Percentiles rank a stretch among this genome's conserved stretches.
Evolutionary conservation across 2,329 filamentous ascomycete species (phyloP).

Genomic region (Didymella pinodella): DNA sequence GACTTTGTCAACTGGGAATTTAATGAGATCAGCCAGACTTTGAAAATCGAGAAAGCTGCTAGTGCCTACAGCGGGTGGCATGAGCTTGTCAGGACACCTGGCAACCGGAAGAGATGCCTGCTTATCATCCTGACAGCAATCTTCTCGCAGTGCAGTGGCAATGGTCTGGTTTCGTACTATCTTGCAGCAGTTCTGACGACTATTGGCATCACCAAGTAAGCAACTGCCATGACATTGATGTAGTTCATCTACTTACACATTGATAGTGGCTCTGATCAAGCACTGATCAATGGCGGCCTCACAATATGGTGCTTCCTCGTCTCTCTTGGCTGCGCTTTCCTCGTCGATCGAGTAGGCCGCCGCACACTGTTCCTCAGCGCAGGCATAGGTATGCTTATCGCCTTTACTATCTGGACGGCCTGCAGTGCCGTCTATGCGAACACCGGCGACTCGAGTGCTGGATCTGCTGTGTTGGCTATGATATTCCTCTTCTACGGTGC

Average conservation of each 20-base stretch:
- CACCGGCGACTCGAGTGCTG: conserved; percentile 31
- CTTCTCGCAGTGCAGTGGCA: conserved; percentile 31
- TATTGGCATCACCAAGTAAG: conserved; percentile 33
- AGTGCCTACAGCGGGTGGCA: conserved; percentile 24
- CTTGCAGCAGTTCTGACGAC: conserved; percentile 24
- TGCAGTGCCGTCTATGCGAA: conserved; percentile 28
- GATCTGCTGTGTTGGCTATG: conserved; percentile 58
- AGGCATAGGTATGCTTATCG: conserved; percentile 43
- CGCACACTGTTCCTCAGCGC: conserved; percentile 45
- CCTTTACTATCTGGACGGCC: conserved; percentile 44
- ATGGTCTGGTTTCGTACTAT: conserved; percentile 28
- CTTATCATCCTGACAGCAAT: conserved; percentile 26
- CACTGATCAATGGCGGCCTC: conserved; percentile 58
- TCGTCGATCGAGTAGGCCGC: conserved; percentile 44
- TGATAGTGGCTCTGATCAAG: conserved; percentile 44
- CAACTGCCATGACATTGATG: conserved; percentile 31
- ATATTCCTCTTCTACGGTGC: conserved; percentile 57
- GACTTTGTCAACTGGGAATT: conserved; percentile 30
- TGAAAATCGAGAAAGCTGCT: conserved; percentile 25
- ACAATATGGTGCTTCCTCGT: conserved; percentile 69
- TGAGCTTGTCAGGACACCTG: conserved; percentile 27
- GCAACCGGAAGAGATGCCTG: conserved; percentile 27
- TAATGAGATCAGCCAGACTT: conserved; percentile 27
- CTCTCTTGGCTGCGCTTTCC: conserved; percentile 51
- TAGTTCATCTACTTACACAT: background rate